phyloP scores from a whole-genome alignment of 257 asterid species.

The Solanum gandarillasii region DNA sequence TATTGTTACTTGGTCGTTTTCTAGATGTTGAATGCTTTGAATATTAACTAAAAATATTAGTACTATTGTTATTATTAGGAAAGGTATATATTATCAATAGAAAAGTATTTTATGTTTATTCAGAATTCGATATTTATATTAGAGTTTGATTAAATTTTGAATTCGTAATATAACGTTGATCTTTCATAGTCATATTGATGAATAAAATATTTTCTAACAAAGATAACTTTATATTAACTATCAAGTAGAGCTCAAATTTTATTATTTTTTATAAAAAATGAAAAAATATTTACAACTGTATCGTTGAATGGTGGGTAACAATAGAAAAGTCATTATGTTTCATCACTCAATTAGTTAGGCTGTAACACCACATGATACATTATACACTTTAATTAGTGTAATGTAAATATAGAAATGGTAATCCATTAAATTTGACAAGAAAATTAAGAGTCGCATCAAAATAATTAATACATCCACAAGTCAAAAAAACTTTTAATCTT shows the following conservation, averaged over 20 bases:
- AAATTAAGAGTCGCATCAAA: background rate
- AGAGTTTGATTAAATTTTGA: background rate
- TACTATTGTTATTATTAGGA: background rate
- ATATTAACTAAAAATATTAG: background rate
- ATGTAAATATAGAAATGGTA: background rate
- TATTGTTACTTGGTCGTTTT: background rate
- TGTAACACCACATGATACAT: background rate
- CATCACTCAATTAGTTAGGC: background rate
- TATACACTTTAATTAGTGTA: background rate
- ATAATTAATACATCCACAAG: background rate
- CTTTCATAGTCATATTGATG: background rate
- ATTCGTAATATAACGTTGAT: fast-evolving
- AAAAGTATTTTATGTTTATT: background rate
- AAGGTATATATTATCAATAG: background rate
- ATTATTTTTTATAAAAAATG: no score
- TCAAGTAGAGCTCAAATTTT: background rate
- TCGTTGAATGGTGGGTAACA: background rate
- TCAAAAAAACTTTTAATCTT: background rate
- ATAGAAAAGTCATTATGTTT: background rate
- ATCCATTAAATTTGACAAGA: background rate
- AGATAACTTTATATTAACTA: no score
- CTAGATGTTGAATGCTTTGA: background rate
- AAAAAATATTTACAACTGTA: no score
- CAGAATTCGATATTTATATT: background rate
- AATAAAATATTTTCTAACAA: background rate